Percentiles rank a stretch among this genome's conserved stretches.
phyloP scores from a whole-genome alignment of 257 asterid genomes.

The Salvia splendens region DNA sequence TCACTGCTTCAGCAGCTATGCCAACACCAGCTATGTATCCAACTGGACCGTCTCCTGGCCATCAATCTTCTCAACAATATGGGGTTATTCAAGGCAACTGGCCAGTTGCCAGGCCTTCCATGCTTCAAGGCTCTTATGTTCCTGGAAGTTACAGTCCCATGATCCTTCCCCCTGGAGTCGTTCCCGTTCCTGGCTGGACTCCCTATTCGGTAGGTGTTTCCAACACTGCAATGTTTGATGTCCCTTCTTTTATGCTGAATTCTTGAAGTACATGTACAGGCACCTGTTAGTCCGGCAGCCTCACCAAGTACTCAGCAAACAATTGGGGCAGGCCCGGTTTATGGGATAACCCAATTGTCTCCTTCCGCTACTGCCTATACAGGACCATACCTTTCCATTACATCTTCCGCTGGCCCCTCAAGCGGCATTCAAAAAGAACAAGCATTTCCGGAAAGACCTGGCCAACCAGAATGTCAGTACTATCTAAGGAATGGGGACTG shows the following conservation, averaged over 20 bases:
- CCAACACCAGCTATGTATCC: conserved; percentile 61
- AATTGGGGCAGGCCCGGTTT: conserved; percentile 57
- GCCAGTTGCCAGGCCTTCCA: conserved; percentile 72
- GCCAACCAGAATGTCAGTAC: conserved; percentile 80
- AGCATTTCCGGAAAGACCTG: conserved; percentile 82
- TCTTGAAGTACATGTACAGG: conserved; percentile 41
- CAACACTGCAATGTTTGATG: conserved; percentile 29
- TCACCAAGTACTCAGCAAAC: conserved; percentile 62
- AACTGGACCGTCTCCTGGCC: conserved; percentile 58
- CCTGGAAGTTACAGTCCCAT: conserved; percentile 74
- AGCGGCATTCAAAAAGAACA: conserved; percentile 64
- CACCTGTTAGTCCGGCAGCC: conserved; percentile 60
- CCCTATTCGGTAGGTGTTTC: conserved; percentile 65
- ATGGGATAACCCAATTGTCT: conserved; percentile 68
- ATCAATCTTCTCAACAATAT: conserved; percentile 82
- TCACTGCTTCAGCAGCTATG: conserved; percentile 56
- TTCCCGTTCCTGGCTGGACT: conserved; percentile 82
- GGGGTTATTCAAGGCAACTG: conserved; percentile 84
- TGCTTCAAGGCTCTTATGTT: conserved; percentile 73
- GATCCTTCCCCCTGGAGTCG: conserved; percentile 77
- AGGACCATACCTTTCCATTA: conserved; percentile 63
- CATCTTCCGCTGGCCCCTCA: conserved; percentile 66
- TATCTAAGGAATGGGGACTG: conserved; percentile 87
- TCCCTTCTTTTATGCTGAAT: conserved; percentile 26
- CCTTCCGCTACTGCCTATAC: conserved; percentile 80